Conservation (phyloP, 2,329 filamentous ascomycete species). For the Clonostachys solani region DNA sequence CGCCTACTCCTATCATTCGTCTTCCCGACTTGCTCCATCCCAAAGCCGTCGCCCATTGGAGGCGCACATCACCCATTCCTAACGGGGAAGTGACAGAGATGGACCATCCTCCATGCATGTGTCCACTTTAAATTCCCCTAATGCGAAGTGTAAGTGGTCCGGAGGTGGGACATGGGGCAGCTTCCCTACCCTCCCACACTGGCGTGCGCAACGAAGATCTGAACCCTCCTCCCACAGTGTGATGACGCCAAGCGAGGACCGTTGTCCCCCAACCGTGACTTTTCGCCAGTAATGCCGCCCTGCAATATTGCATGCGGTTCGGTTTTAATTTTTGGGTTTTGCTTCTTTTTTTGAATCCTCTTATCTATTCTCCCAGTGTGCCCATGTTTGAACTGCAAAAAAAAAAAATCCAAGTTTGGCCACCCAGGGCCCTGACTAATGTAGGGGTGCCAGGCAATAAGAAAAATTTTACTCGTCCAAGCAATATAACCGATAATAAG, state of each 20-base stretch:
- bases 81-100: too few relatives aligned
- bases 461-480: too few relatives aligned
- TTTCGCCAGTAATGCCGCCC: background rate
- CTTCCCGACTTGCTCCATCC: too few relatives aligned
- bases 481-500: too few relatives aligned
- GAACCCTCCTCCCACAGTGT: slow-evolving; percentile 1
- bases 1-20: too few relatives aligned
- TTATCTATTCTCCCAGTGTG: background rate
- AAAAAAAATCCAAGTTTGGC: background rate
- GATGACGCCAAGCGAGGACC: slow-evolving; percentile 5
- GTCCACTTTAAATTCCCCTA: background rate
- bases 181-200: slow-evolving; percentile 1
- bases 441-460: too few relatives aligned
- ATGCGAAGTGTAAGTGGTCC: background rate
- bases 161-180: background rate
- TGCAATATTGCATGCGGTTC: background rate
- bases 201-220: background rate
- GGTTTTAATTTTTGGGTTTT: background rate
- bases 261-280: background rate
- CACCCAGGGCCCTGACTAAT: too few relatives aligned
- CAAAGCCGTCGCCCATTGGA: too few relatives aligned
- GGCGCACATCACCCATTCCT: too few relatives aligned
- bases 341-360: background rate
- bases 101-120: too few relatives aligned
- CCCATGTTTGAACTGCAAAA: background rate